Conservation (phyloP, 768 basidiomycete species). For the Leucocoprinus leucothites region DNA sequence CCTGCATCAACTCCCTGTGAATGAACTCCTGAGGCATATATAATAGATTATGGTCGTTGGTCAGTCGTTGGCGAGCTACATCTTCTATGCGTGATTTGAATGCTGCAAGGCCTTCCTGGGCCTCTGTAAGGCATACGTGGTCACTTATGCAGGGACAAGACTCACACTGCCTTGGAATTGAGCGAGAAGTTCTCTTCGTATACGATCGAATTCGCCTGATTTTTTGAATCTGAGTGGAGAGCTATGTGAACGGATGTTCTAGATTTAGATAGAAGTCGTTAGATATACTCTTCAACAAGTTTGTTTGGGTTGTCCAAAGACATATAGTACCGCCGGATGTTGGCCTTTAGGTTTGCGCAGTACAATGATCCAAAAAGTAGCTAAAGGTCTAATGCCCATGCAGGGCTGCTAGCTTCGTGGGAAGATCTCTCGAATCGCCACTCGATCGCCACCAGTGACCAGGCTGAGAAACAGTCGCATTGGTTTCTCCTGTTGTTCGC, state of each 20-base stretch:
- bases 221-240: conserved; percentile 62
- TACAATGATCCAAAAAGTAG: too few species aligned
- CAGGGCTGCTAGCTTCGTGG: too few species aligned
- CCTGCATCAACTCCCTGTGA: conserved; percentile 65
- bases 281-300: conserved; percentile 60
- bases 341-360: not conserved
- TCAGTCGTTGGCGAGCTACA: conserved; percentile 54
- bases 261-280: not conserved
- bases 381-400: too few species aligned
- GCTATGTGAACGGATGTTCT: not conserved
- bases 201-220: conserved; percentile 73
- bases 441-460: too few species aligned
- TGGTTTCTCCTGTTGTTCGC: too few species aligned
- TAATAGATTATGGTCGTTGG: conserved; percentile 50
- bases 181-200: conserved; percentile 60
- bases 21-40: conserved; percentile 49
- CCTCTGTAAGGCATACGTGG: not conserved
- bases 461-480: too few species aligned
- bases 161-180: conserved; percentile 45
- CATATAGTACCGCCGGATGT: conserved; percentile 25
- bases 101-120: conserved; percentile 47
- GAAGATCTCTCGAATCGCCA: too few species aligned
- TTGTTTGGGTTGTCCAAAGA: conserved; percentile 55
- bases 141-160: not conserved
- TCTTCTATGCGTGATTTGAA: conserved; percentile 61